Percentiles rank a stretch among this genome's conserved stretches.
Conservation (phyloP, 2,329 filamentous ascomycete species). For the Beauveria pseudobassiana region DNA sequence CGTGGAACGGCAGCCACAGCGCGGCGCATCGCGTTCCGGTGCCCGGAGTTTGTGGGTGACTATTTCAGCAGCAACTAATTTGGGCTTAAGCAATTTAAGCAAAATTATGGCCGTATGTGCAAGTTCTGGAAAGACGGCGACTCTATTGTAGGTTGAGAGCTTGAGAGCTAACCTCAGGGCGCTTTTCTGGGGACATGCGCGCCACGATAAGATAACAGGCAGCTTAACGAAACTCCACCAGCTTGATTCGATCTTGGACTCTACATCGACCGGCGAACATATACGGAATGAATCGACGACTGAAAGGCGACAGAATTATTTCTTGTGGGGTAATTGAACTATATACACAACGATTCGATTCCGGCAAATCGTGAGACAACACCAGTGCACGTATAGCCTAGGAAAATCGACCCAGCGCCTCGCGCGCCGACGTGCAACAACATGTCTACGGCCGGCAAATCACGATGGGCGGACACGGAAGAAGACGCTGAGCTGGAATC, state of each 20-base stretch:
- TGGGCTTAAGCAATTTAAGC: background rate
- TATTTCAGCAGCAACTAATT: background rate
- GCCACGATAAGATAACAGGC: constrained; percentile 3
- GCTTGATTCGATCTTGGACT: background rate
- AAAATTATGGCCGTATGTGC: background rate
- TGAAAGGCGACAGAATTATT: background rate
- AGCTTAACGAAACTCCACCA: constrained; percentile 4
- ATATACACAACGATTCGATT: background rate
- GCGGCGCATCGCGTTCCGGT: background rate
- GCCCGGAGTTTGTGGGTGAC: background rate
- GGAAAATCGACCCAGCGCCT: background rate
- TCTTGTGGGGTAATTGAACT: background rate
- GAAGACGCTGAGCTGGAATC: constrained; percentile 68
- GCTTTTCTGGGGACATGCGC: background rate
- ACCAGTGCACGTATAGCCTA: constrained; percentile 1
- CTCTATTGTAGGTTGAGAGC: constrained; percentile 11
- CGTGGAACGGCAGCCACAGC: constrained; percentile 9
- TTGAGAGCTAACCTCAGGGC: background rate
- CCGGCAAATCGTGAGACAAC: background rate
- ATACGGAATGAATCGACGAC: background rate
- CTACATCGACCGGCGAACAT: background rate
- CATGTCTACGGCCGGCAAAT: constrained; percentile 58
- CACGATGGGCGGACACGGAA: constrained; percentile 81
- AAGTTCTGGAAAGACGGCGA: background rate
- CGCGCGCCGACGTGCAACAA: background rate